A percentile compares a stretch with the other conserved stretches of the same genome.
These are phyloP conservation scores for Saccharomyces hybrid DNA, from an alignment of 1,139 yeast species.

Conservation along the genomic window DNA sequence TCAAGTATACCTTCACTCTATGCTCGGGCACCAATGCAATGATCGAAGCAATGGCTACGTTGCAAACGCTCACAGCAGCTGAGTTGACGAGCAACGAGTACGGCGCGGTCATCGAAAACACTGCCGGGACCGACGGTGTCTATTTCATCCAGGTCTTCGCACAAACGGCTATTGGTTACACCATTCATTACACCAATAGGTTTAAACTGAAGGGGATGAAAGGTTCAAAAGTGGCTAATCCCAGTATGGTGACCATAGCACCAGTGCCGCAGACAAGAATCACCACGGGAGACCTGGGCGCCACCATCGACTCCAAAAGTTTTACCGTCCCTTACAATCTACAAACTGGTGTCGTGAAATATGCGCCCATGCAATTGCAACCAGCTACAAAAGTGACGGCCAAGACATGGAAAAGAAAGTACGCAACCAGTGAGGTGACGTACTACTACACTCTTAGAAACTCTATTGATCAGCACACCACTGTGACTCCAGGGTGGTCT, in stretches of 20 bases:
- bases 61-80: constrained; percentile 30
- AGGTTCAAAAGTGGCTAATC: constrained; percentile 43
- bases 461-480: constrained; percentile 47
- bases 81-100: constrained; percentile 31
- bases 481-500: constrained; percentile 78
- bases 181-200: constrained; percentile 68
- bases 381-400: constrained; percentile 67
- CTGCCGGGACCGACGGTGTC: constrained; percentile 49
- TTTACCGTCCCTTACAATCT: constrained; percentile 53
- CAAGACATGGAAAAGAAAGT: constrained; percentile 53
- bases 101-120: constrained; percentile 38
- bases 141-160: constrained; percentile 63
- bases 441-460: constrained; percentile 40
- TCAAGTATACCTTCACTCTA: constrained; percentile 45
- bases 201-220: constrained; percentile 63
- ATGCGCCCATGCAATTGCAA: constrained; percentile 87
- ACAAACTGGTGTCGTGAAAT: constrained; percentile 70
- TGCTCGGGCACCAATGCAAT: constrained; percentile 61
- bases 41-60: constrained; percentile 39
- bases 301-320: constrained; percentile 31
- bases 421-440: constrained; percentile 61
- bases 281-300: constrained; percentile 30
- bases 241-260: constrained; percentile 14
- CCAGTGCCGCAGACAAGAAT: constrained; percentile 37
- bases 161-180: constrained; percentile 37